A percentile compares a stretch with the other conserved stretches of the same genome.
phyloP scores from a whole-genome alignment of 1,139 yeast genomes.

The Pichia sp. region DNA sequence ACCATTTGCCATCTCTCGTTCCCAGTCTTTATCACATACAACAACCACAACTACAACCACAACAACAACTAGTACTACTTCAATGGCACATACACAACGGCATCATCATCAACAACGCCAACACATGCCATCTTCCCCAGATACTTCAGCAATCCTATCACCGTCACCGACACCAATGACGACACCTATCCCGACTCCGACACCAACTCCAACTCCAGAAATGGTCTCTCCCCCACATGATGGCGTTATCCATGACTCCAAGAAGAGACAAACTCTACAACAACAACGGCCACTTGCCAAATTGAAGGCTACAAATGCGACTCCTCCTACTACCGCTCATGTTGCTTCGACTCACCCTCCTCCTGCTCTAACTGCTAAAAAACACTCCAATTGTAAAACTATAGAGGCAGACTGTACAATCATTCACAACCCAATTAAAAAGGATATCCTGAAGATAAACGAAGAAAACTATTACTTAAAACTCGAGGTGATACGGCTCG shows the following conservation, averaged over 20 bases:
- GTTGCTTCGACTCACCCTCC: not conserved
- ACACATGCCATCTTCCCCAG: no score
- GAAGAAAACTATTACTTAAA: conserved; percentile 31
- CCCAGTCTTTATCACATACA: no score
- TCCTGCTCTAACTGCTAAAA: not conserved
- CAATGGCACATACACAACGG: no score
- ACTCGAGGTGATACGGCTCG: conserved; percentile 28
- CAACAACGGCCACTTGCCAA: not conserved
- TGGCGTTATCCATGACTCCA: not conserved
- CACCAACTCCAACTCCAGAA: no score
- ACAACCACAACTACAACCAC: no score
- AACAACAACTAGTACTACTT: no score
- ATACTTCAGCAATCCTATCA: not conserved
- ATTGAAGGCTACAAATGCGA: not conserved
- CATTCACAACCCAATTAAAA: conserved; percentile 25
- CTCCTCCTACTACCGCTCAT: not conserved
- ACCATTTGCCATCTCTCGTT: no score
- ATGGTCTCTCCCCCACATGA: no score
- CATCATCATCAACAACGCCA: no score
- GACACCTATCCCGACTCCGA: no score
- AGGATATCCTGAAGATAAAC: conserved; percentile 27
- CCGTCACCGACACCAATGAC: not conserved
- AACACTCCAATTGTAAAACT: conserved; percentile 5
- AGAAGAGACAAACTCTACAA: not conserved
- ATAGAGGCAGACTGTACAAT: conserved; percentile 17